Base-by-base conservation (phyloP, 129 eudicot genomes). In the Flaveria brownii region DNA sequence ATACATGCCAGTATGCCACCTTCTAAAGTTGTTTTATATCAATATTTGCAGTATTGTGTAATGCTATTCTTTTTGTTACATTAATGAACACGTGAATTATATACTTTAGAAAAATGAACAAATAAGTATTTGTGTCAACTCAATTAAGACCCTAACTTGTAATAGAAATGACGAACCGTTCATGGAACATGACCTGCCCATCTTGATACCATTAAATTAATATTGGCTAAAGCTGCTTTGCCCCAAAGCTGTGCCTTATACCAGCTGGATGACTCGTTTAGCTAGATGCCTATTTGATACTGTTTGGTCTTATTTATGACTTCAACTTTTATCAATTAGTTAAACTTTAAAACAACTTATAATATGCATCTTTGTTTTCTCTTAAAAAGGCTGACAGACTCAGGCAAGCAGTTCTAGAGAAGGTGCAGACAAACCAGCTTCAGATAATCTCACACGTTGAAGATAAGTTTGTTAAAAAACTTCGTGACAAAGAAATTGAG, bases 401-500 rank as follows among this genome's bases (percentile, higher is more conserved):
- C 55, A 78, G 92, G 81, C 94, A 88, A 69, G 81, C 88, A 65
- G 80, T 91, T 33, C 25, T 85, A 4, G 94, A 88, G 75, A 91
- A 88, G 74, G 82, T 88, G 63, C 97, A 91, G 63, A 80, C 88
- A 15, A 86, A 76, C 59, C 97, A 91, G 49, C 87, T 86, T 61
- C 97, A 85, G 9, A 80, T 86, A 56, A 77, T 91, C 70, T 85
- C 97, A 9, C 86, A 72, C 20, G 75, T 91, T 3, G 97, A 91
- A 87, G 92, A 86, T 5, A 91, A 85, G 13, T 81, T 88, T 28
- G 70, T 85, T 14, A 81, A 85, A 14, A 91, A 88, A 69, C 84
- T 88, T 16, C 88, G 88, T 16, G 94, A 86, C 62, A 91, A 88
- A 80, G 92, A 91, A 41, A 72, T 87, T 4, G 92, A 88, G 72